Evolutionary conservation across 2,329 filamentous ascomycete genomes (phyloP).

Genomic region (Xylariaceae sp.): DNA sequence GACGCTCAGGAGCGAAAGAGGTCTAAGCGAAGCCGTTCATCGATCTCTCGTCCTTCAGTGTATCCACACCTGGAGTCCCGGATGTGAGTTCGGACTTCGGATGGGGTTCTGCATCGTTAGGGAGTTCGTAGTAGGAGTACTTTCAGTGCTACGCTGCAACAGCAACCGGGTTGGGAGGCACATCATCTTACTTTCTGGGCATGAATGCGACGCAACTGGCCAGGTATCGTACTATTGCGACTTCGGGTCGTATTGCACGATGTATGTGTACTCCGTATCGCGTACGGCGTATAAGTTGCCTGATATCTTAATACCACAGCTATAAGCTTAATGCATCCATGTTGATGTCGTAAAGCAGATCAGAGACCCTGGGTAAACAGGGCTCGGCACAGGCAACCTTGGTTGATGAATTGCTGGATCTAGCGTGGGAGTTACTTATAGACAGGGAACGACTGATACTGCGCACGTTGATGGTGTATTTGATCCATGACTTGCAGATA

Average conservation of each 20-base stretch:
- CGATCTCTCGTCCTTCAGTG: no score
- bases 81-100: no score
- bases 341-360: neutral
- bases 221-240: neutral
- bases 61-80: no score
- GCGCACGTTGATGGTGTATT: neutral
- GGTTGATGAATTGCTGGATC: neutral
- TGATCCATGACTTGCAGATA: neutral
- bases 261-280: neutral
- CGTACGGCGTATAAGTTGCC: no score
- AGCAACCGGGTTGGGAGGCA: neutral
- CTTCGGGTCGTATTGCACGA: neutral
- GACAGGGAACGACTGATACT: neutral
- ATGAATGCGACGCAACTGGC: neutral
- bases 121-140: neutral
- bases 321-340: neutral
- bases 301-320: neutral
- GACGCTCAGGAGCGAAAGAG: neutral
- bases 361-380: neutral
- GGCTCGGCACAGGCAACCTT: neutral
- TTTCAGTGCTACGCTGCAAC: no score
- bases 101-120: no score
- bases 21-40: no score
- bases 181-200: neutral
- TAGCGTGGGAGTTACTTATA: neutral